phyloP scores from a whole-genome alignment of 192 early-diverging fungal genomes.

The Geosiphon pyriformis region DNA sequence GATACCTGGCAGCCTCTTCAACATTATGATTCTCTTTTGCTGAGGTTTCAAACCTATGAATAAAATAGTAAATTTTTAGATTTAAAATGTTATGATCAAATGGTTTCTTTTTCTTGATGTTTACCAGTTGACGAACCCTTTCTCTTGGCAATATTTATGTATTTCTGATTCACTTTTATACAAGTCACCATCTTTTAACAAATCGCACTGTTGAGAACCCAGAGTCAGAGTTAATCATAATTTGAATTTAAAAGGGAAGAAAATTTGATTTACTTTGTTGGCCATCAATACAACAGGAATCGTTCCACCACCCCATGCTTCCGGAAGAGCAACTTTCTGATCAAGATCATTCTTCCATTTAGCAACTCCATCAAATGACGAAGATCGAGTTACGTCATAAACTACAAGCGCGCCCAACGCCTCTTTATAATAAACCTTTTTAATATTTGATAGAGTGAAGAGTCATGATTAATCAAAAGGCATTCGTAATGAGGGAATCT shows the following conservation, averaged over 20 bases:
- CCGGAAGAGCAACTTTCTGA: constrained; percentile 48
- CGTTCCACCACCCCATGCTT: constrained; percentile 40
- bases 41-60: constrained; percentile 52
- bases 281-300: constrained; percentile 52
- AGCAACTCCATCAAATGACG: constrained; percentile 49
- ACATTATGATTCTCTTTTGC: constrained; percentile 60
- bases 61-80: too few species aligned
- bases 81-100: neutral
- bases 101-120: neutral
- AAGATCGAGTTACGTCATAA: constrained; percentile 51
- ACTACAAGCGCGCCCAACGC: constrained; percentile 53
- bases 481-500: too few species aligned
- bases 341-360: constrained; percentile 59
- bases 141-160: constrained; percentile 44
- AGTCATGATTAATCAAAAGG: too few species aligned
- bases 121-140: constrained; percentile 52
- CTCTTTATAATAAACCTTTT: constrained; percentile 53
- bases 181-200: constrained; percentile 32
- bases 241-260: neutral
- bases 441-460: neutral
- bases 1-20: constrained; percentile 48
- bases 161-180: constrained; percentile 35
- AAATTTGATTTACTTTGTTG: constrained; percentile 44
- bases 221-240: too few species aligned
- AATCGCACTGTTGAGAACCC: constrained; percentile 38